Evolutionary conservation across 192 early-diverging fungal genomes (phyloP).

Genomic region (Backusella luteola): DNA sequence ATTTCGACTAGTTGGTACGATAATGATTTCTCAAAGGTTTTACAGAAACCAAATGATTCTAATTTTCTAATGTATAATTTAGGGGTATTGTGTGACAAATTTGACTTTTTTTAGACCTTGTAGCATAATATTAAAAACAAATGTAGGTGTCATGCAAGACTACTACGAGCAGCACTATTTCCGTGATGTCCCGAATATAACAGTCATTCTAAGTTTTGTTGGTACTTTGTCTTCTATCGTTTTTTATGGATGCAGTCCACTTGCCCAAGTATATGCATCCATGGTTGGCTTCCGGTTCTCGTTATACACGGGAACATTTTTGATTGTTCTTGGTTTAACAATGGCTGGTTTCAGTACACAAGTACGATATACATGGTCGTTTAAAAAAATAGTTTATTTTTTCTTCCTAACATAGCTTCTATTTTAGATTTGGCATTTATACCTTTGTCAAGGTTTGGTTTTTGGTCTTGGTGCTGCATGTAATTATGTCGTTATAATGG

Average conservation of each 20-base stretch:
- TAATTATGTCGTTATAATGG: conserved; percentile 15
- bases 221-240: conserved; percentile 14
- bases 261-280: conserved; percentile 15
- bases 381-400: too few species aligned
- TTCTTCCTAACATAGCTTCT: too few species aligned
- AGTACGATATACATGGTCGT: neutral
- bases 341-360: conserved; percentile 29
- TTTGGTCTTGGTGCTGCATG: conserved; percentile 46
- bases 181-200: conserved; percentile 4
- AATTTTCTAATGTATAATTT: neutral
- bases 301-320: conserved; percentile 1
- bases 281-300: neutral
- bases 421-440: conserved; percentile 51
- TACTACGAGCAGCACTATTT: conserved; percentile 30
- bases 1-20: conserved; percentile 10
- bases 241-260: conserved; percentile 12
- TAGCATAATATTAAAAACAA: neutral
- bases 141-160: conserved; percentile 31
- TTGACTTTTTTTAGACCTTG: neutral
- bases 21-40: neutral
- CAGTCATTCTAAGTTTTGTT: conserved; percentile 21
- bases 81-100: neutral
- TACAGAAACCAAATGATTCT: too few species aligned
- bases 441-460: conserved; percentile 55
- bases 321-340: conserved; percentile 11